Base-by-base conservation (phyloP, 176 grass and related monocot genomes). In the Oropetium thomaeum region DNA sequence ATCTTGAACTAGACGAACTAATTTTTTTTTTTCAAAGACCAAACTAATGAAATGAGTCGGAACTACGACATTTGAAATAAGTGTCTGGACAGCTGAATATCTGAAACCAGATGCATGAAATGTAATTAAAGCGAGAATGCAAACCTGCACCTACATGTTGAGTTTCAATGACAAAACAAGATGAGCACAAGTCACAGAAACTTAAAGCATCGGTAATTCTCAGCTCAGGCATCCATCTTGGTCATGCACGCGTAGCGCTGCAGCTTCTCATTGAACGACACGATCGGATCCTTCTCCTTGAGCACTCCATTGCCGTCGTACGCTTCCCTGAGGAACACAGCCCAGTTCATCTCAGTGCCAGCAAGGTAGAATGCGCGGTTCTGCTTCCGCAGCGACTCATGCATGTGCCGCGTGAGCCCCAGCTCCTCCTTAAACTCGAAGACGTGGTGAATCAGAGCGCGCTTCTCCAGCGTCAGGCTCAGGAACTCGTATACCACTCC, bases 341-440 rank as follows among this genome's bases (percentile, higher is more conserved):
- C 77, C 88, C 87, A 97, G 67, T 97, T 93, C 90, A 91, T 97
- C 88, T 97, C 88, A 0, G 94, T 97, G 26, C 88, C 88, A 2
- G 94, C 90, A n/a, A 97, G 82, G 75, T 97, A 97, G 79, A 97
- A 97, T 10, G 94, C 94, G 2, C 85, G 78, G 20, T 37, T 89
- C 52, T 93, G 94, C 80, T 85, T 97, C 73, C 65, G 20, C 61
- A 97, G 79, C 80, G 85, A 89, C 10, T 89, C 73, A 27, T 93
- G 88, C 52, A 89, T 97, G 73, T 85, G 93, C 14, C 77, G 73
- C 9, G 85, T 97, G 60, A 97, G 90, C 58, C 77, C 65, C 16
- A 93, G 86, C 70, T 97, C 94, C 70, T 93, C 88, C 71, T 97
- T 97, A 77, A 97, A 97, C 88, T 97, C 88, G 76, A 91, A 84